Conservation (phyloP, 805 yeast genomes). For the Nakazawaea pomicola region DNA sequence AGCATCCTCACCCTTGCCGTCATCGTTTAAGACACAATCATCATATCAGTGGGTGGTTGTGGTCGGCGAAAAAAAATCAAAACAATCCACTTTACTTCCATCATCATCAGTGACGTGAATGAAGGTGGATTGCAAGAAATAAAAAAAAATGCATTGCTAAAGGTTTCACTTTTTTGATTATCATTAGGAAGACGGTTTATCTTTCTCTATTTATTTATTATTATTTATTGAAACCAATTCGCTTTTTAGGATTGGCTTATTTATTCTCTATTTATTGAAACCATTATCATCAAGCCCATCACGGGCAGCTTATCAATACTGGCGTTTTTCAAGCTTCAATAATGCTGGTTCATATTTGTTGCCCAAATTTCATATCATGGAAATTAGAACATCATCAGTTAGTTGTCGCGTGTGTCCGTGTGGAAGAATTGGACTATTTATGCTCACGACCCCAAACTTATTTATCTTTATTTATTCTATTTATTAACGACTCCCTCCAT, state of each 20-base stretch:
- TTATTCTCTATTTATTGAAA: constrained; percentile 11
- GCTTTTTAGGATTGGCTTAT: constrained; percentile 2
- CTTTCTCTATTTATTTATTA: constrained; percentile 1
- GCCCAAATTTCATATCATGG: no score
- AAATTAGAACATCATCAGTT: no score
- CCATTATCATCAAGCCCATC: no score
- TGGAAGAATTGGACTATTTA: constrained; percentile 7
- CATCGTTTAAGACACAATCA: background rate
- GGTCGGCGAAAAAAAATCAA: constrained; percentile 12
- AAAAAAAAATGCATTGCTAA: constrained; percentile 6
- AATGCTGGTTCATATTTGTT: background rate
- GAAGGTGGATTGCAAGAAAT: no score
- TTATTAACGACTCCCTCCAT: background rate
- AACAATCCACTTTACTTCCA: no score
- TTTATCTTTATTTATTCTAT: no score
- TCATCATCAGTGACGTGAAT: background rate
- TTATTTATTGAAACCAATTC: constrained; percentile 10
- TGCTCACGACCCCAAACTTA: constrained; percentile 9
- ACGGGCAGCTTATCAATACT: no score
- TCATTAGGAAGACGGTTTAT: background rate
- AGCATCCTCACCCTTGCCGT: background rate
- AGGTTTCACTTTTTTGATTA: constrained; percentile 5
- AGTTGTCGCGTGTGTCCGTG: background rate
- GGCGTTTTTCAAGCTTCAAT: background rate
- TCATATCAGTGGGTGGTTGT: constrained; percentile 11